Evolutionary conservation across 331 rosid species (phyloP), one percentile per base, ranked within the genome.

Genomic region (Malus hybrid): DNA sequence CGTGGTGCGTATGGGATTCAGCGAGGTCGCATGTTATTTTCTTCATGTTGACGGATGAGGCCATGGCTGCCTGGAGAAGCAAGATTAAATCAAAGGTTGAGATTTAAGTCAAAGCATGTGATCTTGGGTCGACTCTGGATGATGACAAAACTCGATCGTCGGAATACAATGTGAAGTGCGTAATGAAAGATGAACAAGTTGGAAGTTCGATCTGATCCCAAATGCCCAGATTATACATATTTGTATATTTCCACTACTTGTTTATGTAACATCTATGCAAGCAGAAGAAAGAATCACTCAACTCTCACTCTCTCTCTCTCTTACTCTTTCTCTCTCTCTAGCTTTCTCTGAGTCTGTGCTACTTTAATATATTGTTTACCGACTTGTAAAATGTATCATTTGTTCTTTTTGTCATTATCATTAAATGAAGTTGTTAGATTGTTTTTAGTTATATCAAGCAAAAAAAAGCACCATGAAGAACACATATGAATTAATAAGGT

Each of bases 181-280:
- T 63, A 19, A 27, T 61, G n/a, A 5, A 7, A 28, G 24, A 16
- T 8, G 12, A 16, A 18, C 14, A 32, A 31, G 14, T 2, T 32
- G 34, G 44, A 64, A 2, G 14, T 76, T 55, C 66, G 87, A 86
- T 90, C 83, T 85, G 85, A 79, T 79, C 83, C 69, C 74, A 69
- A 63, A 31, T 24, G n/a, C 57, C 71, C 76, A 79, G 83, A 68
- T 75, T 74, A 62, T 73, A 62, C 24, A 24, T 24, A 24, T 24
- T 24, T 24, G 24, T 63, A 66, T 78, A 63, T 29, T 3, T 6
- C 6, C 39, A 31, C 7, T 31, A 28, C 61, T 27, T 54, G 36
- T 48, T 71, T 71, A 52, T 77, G 46, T 72, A 75, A 46, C 74
- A 69, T 39, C 36, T 76, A 27, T 28, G 33, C 31, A 59, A 59